phyloP scores from a whole-genome alignment of 1,284 basidiomycete species.

The Sporisorium sorghi region DNA sequence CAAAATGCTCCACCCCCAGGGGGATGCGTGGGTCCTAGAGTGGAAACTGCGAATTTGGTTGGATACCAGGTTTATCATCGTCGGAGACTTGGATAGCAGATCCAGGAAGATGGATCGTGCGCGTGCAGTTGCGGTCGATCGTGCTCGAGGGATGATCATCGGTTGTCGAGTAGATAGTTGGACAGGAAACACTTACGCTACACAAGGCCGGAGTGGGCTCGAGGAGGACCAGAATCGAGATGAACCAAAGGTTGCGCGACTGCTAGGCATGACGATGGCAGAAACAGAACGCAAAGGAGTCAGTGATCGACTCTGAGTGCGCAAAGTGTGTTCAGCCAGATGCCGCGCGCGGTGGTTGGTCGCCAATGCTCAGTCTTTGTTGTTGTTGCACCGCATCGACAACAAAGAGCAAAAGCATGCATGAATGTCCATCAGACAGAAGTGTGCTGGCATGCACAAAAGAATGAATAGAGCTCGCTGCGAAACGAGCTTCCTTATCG shows the following conservation, averaged over 20 bases:
- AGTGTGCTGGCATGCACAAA: constrained; percentile 69
- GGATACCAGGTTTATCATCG: constrained; percentile 70
- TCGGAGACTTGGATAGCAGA: constrained; percentile 42
- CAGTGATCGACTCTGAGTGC: constrained; percentile 11
- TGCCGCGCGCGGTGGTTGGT: neutral
- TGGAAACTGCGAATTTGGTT: constrained; percentile 70
- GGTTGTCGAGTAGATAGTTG: neutral
- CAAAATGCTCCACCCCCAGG: constrained; percentile 61
- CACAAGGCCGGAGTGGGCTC: constrained; percentile 2
- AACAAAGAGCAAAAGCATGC: constrained; percentile 14
- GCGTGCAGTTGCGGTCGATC: neutral
- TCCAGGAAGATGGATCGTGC: neutral
- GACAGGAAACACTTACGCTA: constrained; percentile 29
- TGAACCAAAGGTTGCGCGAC: constrained; percentile 9
- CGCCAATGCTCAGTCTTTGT: constrained; percentile 1
- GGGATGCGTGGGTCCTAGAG: constrained; percentile 67
- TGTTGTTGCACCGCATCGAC: neutral
- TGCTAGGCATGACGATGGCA: constrained; percentile 12
- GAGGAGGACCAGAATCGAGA: constrained; percentile 3
- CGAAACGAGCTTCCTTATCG: constrained; percentile 68
- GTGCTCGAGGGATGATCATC: neutral
- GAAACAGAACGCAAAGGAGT: constrained; percentile 3
- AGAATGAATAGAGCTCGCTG: constrained; percentile 58
- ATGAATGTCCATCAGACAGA: constrained; percentile 58
- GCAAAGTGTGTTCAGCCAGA: neutral